Evolutionary conservation across 495 filamentous ascomycete genomes (phyloP).

Genomic region (Chaetomium tenue): DNA sequence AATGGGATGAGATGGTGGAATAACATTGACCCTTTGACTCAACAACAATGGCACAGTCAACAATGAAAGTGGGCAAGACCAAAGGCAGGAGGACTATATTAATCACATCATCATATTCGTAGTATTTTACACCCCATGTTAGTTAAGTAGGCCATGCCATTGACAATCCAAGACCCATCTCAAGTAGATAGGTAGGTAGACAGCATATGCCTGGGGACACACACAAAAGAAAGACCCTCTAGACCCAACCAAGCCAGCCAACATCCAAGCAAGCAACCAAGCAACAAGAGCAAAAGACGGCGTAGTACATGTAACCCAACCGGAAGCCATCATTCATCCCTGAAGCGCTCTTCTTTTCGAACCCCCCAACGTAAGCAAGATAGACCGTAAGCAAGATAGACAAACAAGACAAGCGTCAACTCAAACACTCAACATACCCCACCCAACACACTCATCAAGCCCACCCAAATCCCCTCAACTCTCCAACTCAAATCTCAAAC

Average conservation of each 20-base stretch:
- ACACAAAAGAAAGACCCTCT: not conserved
- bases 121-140: conserved; percentile 3
- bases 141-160: not conserved
- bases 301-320: not conserved
- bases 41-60: not conserved
- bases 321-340: not conserved
- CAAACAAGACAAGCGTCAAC: no score
- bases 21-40: not conserved
- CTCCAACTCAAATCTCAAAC: conserved; percentile 9
- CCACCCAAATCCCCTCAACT: no score
- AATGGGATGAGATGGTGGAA: not conserved
- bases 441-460: not conserved
- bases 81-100: not conserved
- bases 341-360: not conserved
- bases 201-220: not conserved
- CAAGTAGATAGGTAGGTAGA: not conserved
- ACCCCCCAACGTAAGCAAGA: not conserved
- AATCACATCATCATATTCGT: conserved; percentile 9
- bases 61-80: not conserved
- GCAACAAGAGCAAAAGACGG: not conserved
- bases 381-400: no score
- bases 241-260: not conserved
- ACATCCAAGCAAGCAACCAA: not conserved
- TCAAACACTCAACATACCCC: no score
- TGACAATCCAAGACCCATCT: not conserved